Base-by-base conservation (phyloP, 768 basidiomycete genomes). In the Termitomyces heimii region DNA sequence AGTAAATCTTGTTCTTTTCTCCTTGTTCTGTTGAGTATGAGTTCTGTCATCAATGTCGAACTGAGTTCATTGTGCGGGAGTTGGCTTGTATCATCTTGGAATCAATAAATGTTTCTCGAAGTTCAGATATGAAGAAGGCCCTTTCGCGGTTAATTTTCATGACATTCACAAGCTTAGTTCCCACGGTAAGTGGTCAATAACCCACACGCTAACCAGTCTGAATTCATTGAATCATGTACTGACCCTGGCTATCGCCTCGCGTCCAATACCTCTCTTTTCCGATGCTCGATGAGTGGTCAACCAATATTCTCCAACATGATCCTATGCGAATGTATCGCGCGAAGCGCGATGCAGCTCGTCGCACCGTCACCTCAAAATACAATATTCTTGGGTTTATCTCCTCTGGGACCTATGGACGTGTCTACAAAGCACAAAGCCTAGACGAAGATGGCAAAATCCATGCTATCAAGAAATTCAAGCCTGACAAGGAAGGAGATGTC, bases 381-480 rank as follows among this genome's bases (percentile, higher is more conserved):
- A 76, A 81, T 53, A 97, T 98, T 64, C 80, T 95, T 7, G 97
- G 97, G 10, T 98, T 98, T 76, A 96, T 99, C 61, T 98, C 97
- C 2, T 96, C 94, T 8, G 97, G 97, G 20, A 98, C 96, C 0
- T 98, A 98, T 67, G 97, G 97, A 1, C 80, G 95, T n/a, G 97
- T 98, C 2, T 99, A 98, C 83, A 98, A 98, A 70, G 97, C 95
- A 0, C 82, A 86, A 66, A 89, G 88, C 66, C 76, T 82, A 46
- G 88, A 86, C 13, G 79, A 83, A 3, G 85, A 87, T 42, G 83
- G 78, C 2, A 77, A 75, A 60, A 80, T 96, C 47, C 89, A 94
- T 63, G 97, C 97, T 6, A 98, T 99, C 75, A 99, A 99, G 79
- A 99, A 98, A 71, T 98, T 98, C 78, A 99, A 99, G 68, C 97